A percentile compares a stretch with the other conserved stretches of the same genome.
phyloP scores from a whole-genome alignment of 106 monocot species.

The Apostasia shenzhenica region DNA sequence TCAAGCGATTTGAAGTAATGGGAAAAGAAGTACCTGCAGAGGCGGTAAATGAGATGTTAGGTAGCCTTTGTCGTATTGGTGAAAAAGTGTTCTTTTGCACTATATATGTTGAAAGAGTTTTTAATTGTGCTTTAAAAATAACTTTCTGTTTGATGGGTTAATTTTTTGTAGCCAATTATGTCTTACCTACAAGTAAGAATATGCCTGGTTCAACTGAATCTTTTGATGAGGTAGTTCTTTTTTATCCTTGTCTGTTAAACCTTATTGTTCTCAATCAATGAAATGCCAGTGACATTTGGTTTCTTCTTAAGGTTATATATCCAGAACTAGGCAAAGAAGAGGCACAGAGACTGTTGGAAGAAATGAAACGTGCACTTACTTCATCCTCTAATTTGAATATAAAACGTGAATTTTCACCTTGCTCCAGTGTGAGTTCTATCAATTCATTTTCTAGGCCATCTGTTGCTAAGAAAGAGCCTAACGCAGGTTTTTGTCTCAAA shows the following conservation, averaged over 20 bases:
- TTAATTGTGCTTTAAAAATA: neutral
- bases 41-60: conserved; percentile 75
- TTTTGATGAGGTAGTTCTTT: conserved; percentile 56
- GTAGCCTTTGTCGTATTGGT: conserved; percentile 13
- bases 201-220: conserved; percentile 41
- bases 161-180: conserved; percentile 41
- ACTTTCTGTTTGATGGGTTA: neutral
- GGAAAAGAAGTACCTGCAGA: conserved; percentile 83
- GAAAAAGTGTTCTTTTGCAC: neutral
- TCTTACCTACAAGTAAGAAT: conserved; percentile 43
- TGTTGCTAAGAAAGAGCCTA: conserved; percentile 1
- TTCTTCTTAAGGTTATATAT: conserved; percentile 49
- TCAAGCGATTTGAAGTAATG: conserved; percentile 56
- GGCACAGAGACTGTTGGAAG: conserved; percentile 39
- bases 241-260: neutral
- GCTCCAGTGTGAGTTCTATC: conserved; percentile 23
- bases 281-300: conserved; percentile 4
- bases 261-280: neutral
- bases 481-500: conserved; percentile 19
- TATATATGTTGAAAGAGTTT: neutral
- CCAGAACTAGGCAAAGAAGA: conserved; percentile 43
- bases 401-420: conserved; percentile 21
- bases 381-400: conserved; percentile 12
- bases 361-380: conserved; percentile 38
- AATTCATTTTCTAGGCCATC: conserved; percentile 20